Base-by-base conservation (phyloP, 805 yeast species). In the Metschnikowia shivogae region DNA sequence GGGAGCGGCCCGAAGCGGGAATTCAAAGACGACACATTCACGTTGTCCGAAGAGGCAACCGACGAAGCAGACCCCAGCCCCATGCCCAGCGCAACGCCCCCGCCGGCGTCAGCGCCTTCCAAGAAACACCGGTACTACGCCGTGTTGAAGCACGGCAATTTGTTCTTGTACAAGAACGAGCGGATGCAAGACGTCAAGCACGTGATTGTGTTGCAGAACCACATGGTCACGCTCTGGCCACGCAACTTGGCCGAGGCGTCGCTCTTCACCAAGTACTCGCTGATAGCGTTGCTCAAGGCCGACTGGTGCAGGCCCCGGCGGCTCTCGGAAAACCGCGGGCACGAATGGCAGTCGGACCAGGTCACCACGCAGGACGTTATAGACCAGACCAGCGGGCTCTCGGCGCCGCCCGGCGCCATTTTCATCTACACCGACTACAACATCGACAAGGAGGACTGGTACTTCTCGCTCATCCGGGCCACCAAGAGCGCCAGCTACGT, bases 391-490 rank as follows among this genome's bases (percentile, higher is more conserved):
- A 54, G 53, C 26, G 43, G 52, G 6, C 49, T 64, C 17, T 41
- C 51, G 2, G 69, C 68, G 1, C 74, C 75, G 3, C 63, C 63
- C 29, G 73, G 73, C 3, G 62, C 75, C 4, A 67, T 70, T 55
- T 92, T 77, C 61, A 63, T 92, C 3, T 87, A 89, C 62, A 77
- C 84, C 36, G 95, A 89, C 54, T 75, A 81, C 39, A 88, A 89
- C 53, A 76, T 76, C 45, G 89, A 84, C 38, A 92, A 92, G 58
- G 99, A 93, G 63, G 96, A 92, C 61, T 83, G 97, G 86, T 93
- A 92, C 61, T 89, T 89, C 63, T 82, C 87, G 0, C 69, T 93
- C 44, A 72, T 92, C n/a, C 72, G 83, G 45, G 95, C 95, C 1
- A 78, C 92, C 0, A 85, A 84, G 48, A 64, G 66, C 5, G 66